Percentiles rank a stretch among this genome's conserved stretches.
phyloP scores from a whole-genome alignment of 208 protist genomes.

The Phytomonas francai region DNA sequence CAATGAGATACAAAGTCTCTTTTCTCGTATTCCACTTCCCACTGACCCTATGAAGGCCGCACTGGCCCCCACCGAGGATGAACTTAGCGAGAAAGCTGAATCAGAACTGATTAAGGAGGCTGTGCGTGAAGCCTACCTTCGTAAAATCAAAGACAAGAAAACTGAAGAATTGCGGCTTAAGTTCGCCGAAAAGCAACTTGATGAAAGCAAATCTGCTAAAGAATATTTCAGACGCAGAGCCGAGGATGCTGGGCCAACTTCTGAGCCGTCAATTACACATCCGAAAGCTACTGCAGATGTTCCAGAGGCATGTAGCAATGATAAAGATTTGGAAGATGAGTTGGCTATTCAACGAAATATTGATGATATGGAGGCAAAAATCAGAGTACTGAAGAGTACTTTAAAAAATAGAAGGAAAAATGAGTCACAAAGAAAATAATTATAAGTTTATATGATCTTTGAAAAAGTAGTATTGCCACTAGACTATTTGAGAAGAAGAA shows the following conservation, averaged over 20 bases:
- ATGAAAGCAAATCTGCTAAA: constrained; percentile 10
- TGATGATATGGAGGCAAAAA: background rate
- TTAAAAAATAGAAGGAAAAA: background rate
- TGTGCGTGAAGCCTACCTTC: constrained; percentile 68
- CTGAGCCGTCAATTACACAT: background rate
- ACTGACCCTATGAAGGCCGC: constrained; percentile 75
- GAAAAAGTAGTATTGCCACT: no score
- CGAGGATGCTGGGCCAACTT: background rate
- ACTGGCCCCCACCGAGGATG: constrained; percentile 61
- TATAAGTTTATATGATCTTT: background rate
- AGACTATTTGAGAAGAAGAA: no score
- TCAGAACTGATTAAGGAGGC: constrained; percentile 68
- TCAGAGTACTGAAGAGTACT: background rate
- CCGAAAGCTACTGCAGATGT: constrained; percentile 7
- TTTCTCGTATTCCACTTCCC: constrained; percentile 60
- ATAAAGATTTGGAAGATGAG: background rate
- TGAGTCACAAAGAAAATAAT: background rate
- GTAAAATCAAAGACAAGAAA: constrained; percentile 37
- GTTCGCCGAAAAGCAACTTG: constrained; percentile 34
- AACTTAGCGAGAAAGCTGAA: constrained; percentile 49
- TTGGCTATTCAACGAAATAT: background rate
- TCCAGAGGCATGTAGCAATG: background rate
- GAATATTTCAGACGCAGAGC: constrained; percentile 18
- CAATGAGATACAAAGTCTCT: constrained; percentile 54
- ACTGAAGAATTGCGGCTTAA: constrained; percentile 69